A percentile compares a stretch with the other conserved stretches of the same genome.
phyloP scores from a whole-genome alignment of 2,329 filamentous ascomycete species.

The Verticillium klebahnii region DNA sequence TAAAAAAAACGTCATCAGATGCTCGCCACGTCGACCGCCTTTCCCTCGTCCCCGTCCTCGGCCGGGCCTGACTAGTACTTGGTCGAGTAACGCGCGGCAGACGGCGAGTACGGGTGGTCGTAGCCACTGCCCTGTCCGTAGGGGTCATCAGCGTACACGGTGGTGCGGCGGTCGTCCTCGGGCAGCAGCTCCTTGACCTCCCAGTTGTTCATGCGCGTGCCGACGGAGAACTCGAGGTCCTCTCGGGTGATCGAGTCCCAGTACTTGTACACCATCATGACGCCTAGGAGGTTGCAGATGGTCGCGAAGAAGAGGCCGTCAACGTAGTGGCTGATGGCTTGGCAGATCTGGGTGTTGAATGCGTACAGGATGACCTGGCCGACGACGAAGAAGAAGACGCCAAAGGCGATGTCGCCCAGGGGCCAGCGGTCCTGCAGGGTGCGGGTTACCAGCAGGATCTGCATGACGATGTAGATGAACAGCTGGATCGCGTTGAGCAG shows the following conservation, averaged over 20 bases:
- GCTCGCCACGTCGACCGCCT: not conserved
- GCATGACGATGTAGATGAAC: constrained; percentile 79
- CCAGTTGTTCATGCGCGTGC: constrained; percentile 94
- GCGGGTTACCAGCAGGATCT: constrained; percentile 80
- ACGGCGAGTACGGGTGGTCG: constrained; percentile 46
- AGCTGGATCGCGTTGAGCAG: constrained; percentile 85
- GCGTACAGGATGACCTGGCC: constrained; percentile 93
- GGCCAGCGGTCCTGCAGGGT: constrained; percentile 96
- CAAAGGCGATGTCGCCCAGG: constrained; percentile 84
- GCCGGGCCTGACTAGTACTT: constrained; percentile 32
- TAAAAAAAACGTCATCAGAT: not conserved
- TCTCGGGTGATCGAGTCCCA: constrained; percentile 99
- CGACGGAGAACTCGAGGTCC: constrained; percentile 96
- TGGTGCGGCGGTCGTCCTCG: constrained; percentile 72
- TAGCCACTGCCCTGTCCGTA: constrained; percentile 53
- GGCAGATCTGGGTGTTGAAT: constrained; percentile 81
- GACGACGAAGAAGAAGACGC: constrained; percentile 83
- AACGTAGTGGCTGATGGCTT: constrained; percentile 81
- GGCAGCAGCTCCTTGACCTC: constrained; percentile 89
- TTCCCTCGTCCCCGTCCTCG: not conserved
- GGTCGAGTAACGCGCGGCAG: constrained; percentile 35
- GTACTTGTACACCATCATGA: constrained; percentile 99
- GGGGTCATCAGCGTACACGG: constrained; percentile 66
- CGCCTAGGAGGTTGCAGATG: constrained; percentile 84
- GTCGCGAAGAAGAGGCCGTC: constrained; percentile 94